Evolutionary conservation across 2,329 filamentous ascomycete species (phyloP).

Genomic region (Tothia fuscella): DNA sequence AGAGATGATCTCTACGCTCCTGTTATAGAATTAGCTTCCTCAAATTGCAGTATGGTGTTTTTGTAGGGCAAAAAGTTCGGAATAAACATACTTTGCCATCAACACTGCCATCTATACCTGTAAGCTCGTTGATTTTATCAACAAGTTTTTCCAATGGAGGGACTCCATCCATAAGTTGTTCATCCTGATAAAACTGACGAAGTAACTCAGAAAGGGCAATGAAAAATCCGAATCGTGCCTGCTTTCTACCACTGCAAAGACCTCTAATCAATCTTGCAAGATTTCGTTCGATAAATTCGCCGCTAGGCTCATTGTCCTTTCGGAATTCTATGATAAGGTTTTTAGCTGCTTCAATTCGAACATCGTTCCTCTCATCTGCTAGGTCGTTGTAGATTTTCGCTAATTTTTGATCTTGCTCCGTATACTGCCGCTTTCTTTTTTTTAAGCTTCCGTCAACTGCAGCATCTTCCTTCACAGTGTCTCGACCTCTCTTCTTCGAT

Average conservation of each 20-base stretch:
- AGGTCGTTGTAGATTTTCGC: constrained; percentile 35
- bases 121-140: constrained; percentile 40
- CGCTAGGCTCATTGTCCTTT: constrained; percentile 24
- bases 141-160: constrained; percentile 33
- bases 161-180: constrained; percentile 16
- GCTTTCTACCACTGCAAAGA: constrained; percentile 80
- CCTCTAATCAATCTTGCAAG: constrained; percentile 59
- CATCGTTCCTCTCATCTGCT: constrained; percentile 32
- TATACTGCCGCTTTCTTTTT: constrained; percentile 19
- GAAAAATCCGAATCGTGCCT: constrained; percentile 78
- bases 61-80: too few species aligned
- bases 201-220: constrained; percentile 76
- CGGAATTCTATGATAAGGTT: constrained; percentile 31
- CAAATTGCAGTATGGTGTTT: too few species aligned
- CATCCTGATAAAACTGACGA: constrained; percentile 50
- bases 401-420: constrained; percentile 29
- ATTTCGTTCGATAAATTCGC: constrained; percentile 27
- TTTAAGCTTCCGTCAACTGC: too few species aligned
- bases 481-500: not conserved
- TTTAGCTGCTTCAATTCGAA: constrained; percentile 33
- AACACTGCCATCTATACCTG: constrained; percentile 38
- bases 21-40: constrained; percentile 43
- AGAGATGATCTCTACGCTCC: constrained; percentile 75
- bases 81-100: constrained; percentile 40
- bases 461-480: not conserved